Base-by-base conservation (phyloP, 169 alveolate species). In the Cryptosporidium felis region DNA sequence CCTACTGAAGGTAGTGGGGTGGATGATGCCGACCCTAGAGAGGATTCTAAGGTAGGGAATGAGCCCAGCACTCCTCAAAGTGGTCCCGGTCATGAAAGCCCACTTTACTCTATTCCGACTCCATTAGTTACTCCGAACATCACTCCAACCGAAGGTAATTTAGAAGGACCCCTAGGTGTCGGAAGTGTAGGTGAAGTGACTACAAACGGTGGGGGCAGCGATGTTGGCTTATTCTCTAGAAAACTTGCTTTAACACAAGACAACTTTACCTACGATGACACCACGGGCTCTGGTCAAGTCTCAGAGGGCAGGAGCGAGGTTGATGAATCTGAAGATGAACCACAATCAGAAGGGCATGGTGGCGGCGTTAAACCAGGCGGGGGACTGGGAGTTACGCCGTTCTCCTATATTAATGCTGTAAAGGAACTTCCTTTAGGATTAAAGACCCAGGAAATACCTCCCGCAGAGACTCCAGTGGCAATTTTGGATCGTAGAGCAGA, bases 361-460 rank as follows among this genome's bases (percentile, higher is more conserved):
- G n/a, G n/a, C n/a, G n/a, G n/a, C n/a, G n/a, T n/a, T n/a, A n/a
- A n/a, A n/a, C n/a, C n/a, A n/a, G n/a, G n/a, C n/a, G n/a, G n/a
- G n/a, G n/a, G n/a, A n/a, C n/a, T n/a, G n/a, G n/a, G n/a, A n/a
- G n/a, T n/a, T n/a, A 12, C 36, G 26, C 81, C 81, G 9, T 65
- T 65, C 62, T 65, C 81, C 2, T 65, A 65, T 46, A 65, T 65
- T 65, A 65, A 65, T 32, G 28, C 47, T 5, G 44, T 63, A 1
- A 63, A 44, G 10, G 62, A 46, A 32, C 59, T 65, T n/a, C 63
- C 63, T 26, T 21, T 28, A 10, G 63, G 63, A 56, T 21, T 56
- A 8, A 56, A 56, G 6, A 38, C 63, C 2, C 63, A 56, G 23
- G 63, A 56, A 28, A 42, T 14, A 1, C 63, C 63, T 1, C 14